phyloP scores from a whole-genome alignment of 2,329 filamentous ascomycete species.

The Hypoxylon sp. region DNA sequence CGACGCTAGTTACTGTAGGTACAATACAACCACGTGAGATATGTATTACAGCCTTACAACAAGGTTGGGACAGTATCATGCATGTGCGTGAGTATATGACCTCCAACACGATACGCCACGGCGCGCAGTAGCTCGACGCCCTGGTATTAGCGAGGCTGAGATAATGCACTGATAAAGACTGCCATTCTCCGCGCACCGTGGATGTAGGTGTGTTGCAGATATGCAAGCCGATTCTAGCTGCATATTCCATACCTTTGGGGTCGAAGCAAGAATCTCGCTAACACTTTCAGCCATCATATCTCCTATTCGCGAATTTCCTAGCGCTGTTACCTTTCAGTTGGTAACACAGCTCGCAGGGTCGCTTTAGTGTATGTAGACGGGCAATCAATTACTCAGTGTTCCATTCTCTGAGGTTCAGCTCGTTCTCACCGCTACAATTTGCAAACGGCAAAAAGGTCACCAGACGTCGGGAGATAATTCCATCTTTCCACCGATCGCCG shows the following conservation, averaged over 20 bases:
- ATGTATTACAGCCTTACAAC: conserved; percentile 43
- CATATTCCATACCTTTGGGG: conserved; percentile 37
- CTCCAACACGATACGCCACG: conserved; percentile 31
- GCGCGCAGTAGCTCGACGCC: conserved; percentile 20
- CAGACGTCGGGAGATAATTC: conserved; percentile 27
- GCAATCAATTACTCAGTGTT: conserved; percentile 26
- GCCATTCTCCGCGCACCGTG: conserved; percentile 18
- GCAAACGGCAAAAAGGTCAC: conserved; percentile 38
- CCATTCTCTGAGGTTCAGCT: conserved; percentile 30
- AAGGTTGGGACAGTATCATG: conserved; percentile 27
- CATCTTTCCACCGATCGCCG: conserved; percentile 19
- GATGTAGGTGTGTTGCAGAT: conserved; percentile 47
- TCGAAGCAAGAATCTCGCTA: conserved; percentile 25
- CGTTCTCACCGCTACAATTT: conserved; percentile 40
- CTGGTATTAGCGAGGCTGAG: conserved; percentile 38
- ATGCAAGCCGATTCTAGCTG: conserved; percentile 44
- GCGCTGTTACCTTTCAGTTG: conserved; percentile 33
- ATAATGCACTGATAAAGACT: conserved; percentile 26
- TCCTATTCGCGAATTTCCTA: conserved; percentile 39
- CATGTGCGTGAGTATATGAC: conserved; percentile 28
- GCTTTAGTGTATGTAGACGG: conserved; percentile 10
- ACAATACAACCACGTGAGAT: conserved; percentile 42
- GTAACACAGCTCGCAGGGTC: conserved; percentile 32
- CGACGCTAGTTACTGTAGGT: conserved; percentile 31
- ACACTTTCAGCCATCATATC: conserved; percentile 28